Evolutionary conservation across 139 green algal genomes (phyloP).

Genomic region (Tetraselmis chui): DNA sequence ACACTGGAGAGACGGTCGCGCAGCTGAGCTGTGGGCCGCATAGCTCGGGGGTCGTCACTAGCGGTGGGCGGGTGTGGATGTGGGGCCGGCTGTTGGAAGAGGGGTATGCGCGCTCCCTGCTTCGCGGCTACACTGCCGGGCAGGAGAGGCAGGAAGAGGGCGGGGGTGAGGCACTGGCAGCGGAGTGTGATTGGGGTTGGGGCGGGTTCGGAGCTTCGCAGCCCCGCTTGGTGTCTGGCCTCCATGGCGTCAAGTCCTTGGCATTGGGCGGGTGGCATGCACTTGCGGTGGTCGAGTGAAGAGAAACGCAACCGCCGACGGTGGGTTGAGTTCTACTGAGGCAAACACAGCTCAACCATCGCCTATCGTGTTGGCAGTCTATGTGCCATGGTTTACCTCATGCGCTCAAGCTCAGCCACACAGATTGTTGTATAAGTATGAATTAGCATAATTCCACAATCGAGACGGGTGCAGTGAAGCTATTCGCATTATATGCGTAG

Average conservation of each 20-base stretch:
- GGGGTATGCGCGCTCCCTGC: constrained; percentile 26
- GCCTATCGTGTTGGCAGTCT: no score
- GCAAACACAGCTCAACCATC: no score
- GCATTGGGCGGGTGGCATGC: constrained; percentile 45
- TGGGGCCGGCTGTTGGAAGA: constrained; percentile 47
- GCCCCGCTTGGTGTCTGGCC: constrained; percentile 25
- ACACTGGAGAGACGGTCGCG: constrained; percentile 10
- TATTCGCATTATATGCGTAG: no score
- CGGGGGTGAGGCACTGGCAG: constrained; percentile 29
- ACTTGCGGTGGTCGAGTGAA: constrained; percentile 20
- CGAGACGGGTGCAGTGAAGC: no score
- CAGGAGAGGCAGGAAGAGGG: constrained; percentile 10
- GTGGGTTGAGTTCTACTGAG: no score
- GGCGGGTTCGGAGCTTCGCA: constrained; percentile 32
- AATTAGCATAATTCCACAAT: no score
- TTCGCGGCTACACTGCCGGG: constrained; percentile 7
- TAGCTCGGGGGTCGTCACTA: constrained; percentile 39
- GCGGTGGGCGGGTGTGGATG: constrained; percentile 40
- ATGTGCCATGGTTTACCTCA: no score
- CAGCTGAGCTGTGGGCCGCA: constrained; percentile 38
- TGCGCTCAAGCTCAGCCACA: no score
- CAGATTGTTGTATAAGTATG: no score
- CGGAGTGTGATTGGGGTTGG: constrained; percentile 25
- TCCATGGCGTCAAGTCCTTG: constrained; percentile 27
- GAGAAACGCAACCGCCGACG: no score